A percentile compares a stretch with the other conserved stretches of the same genome.
These are phyloP conservation scores for Auriculariales sp. DNA, from an alignment of 768 basidiomycete species.

Conservation along the genomic window DNA sequence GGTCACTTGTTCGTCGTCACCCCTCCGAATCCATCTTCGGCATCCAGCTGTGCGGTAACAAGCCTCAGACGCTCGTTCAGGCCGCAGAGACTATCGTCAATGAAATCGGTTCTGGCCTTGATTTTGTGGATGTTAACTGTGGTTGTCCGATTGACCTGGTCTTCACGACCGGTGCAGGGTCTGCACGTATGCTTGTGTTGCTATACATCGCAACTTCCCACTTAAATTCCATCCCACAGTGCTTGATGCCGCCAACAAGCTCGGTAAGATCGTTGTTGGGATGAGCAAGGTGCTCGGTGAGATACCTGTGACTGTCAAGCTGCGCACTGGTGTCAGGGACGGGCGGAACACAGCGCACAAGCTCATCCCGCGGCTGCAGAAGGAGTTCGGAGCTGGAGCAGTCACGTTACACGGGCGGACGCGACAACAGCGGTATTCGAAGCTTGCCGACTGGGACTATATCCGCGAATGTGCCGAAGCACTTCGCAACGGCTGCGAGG, in stretches of 20 bases:
- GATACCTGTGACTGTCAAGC: conserved; percentile 79
- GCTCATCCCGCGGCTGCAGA: conserved; percentile 63
- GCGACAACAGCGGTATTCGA: conserved; percentile 86
- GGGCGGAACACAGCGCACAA: conserved; percentile 78
- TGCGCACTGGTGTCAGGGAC: conserved; percentile 89
- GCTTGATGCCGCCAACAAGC: conserved; percentile 64
- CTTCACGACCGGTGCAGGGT: conserved; percentile 81
- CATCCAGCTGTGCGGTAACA: conserved; percentile 84
- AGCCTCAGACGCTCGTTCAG: conserved; percentile 60
- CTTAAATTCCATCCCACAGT: conserved; percentile 29
- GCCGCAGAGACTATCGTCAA: conserved; percentile 69
- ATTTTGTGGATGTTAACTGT: conserved; percentile 92
- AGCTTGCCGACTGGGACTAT: conserved; percentile 89
- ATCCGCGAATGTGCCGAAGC: conserved; percentile 76
- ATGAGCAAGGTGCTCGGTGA: conserved; percentile 88
- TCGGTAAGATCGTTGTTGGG: conserved; percentile 77
- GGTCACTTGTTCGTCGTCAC: conserved; percentile 83
- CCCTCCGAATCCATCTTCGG: conserved; percentile 81
- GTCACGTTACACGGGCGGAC: conserved; percentile 77
- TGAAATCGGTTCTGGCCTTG: conserved; percentile 50
- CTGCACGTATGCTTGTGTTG: conserved; percentile 52
- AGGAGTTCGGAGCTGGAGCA: conserved; percentile 38
- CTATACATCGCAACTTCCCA: neutral
- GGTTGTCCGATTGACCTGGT: conserved; percentile 97
- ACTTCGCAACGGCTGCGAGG: conserved; percentile 54